Percentiles rank a stretch among this genome's conserved stretches.
Evolutionary conservation across 345 rosid species (phyloP).

Genomic region (Atalantia buxifolia): DNA sequence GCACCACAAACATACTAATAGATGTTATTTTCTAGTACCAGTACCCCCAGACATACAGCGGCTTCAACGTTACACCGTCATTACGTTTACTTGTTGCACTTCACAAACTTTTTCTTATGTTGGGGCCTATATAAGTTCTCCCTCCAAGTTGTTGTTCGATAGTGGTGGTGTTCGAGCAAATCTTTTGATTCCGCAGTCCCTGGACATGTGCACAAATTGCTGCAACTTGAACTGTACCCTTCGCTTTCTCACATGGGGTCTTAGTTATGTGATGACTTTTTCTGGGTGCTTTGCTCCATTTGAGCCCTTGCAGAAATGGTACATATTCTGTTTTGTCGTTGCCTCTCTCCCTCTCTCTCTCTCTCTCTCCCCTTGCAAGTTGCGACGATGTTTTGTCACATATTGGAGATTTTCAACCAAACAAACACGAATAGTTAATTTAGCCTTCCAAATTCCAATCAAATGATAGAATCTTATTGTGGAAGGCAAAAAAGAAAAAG

Average conservation of each 20-base stretch:
- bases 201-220: not conserved
- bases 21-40: too few species aligned
- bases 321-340: conserved; percentile 4
- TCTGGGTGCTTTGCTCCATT: not conserved
- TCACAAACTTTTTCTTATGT: too few species aligned
- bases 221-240: not conserved
- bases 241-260: conserved; percentile 1
- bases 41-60: too few species aligned
- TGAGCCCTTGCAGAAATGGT: not conserved
- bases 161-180: not conserved
- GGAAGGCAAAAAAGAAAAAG: not conserved
- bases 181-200: not conserved
- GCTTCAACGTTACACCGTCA: too few species aligned
- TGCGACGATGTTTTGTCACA: not conserved
- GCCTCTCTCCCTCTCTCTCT: not conserved
- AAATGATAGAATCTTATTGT: not conserved
- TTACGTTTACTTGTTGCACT: too few species aligned
- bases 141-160: not conserved
- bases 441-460: not conserved
- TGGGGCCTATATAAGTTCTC: too few species aligned
- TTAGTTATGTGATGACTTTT: not conserved
- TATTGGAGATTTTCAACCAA: not conserved
- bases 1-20: too few species aligned
- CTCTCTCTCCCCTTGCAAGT: not conserved
- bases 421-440: not conserved